Percentiles rank a stretch among this genome's conserved stretches.
phyloP scores from a whole-genome alignment of 768 basidiomycete genomes.

The Russula brevipes region DNA sequence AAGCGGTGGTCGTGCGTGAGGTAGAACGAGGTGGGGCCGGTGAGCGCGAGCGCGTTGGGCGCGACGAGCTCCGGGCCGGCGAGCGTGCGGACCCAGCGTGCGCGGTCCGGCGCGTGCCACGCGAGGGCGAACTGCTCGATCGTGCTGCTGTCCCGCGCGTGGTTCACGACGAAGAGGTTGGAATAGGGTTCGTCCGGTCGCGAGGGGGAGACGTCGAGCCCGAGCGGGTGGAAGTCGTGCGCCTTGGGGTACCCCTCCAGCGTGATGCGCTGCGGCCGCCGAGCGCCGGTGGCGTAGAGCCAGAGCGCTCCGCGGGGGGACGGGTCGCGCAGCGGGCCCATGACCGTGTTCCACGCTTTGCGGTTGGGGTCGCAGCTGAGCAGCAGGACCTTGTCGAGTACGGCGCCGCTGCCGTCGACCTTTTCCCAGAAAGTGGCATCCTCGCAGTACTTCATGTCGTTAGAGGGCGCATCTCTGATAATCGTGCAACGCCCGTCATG shows the following conservation, averaged over 20 bases:
- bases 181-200: slow-evolving; percentile 40
- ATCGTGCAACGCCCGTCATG: slow-evolving; percentile 43
- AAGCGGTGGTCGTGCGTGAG: slow-evolving; percentile 68
- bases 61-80: slow-evolving; percentile 53
- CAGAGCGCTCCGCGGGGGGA: slow-evolving; percentile 56
- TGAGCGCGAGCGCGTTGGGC: slow-evolving; percentile 62
- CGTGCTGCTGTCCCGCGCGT: slow-evolving; percentile 53
- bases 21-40: slow-evolving; percentile 63
- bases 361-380: slow-evolving; percentile 48
- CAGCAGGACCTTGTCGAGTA: slow-evolving; percentile 43
- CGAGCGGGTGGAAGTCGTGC: slow-evolving; percentile 71
- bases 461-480: slow-evolving; percentile 33
- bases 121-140: slow-evolving; percentile 63
- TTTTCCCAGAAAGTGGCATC: slow-evolving; percentile 63
- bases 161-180: slow-evolving; percentile 64
- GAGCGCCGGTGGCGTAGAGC: slow-evolving; percentile 36
- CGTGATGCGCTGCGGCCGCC: slow-evolving; percentile 37
- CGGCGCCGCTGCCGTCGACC: slow-evolving; percentile 36
- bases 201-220: slow-evolving; percentile 54
- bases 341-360: slow-evolving; percentile 69
- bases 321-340: slow-evolving; percentile 64
- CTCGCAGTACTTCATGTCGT: slow-evolving; percentile 49
- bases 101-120: slow-evolving; percentile 40
- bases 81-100: slow-evolving; percentile 56
- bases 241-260: slow-evolving; percentile 49